Evolutionary conservation across 129 eudicot species (phyloP), one percentile per base, ranked within the genome.

Genomic region (Ambrosia artemisiifolia): DNA sequence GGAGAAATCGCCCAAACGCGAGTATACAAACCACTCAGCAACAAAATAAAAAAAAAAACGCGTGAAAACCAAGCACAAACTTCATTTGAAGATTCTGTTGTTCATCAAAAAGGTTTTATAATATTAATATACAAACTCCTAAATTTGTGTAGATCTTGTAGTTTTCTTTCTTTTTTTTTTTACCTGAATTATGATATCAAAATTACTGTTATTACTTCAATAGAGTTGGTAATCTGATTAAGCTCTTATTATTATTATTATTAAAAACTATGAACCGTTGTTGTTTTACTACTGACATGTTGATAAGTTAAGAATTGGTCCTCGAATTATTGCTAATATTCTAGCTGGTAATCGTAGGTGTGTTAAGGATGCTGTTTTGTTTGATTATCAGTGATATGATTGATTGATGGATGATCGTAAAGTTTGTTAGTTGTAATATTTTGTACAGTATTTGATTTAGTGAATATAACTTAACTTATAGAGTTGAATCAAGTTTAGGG

Each of bases 51-150:
- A 35, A 3, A 35, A 24, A 32, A 53, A 61, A 61, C 36, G 77
- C 77, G 77, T 72, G 69, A 72, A 60, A 72, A 72, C 69, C 11
- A 72, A 72, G 77, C 38, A 4, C 18, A 72, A 48, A 72, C 48
- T 61, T 59, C 57, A 20, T 30, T 32, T 40, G 54, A 11, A 18
- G 35, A 33, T 19, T 71, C 54, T 48, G 7, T 57, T 72, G 19
- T 40, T 1, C 34, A 44, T 72, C 60, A 28, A 60, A 19, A 61
- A 60, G 76, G 69, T 72, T n/a, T n/a, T n/a, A n/a, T 44, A 46
- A 60, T 72, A 43, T 34, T 30, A 60, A 44, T 72, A 47, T 44
- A 44, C 16, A 60, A 60, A 5, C 76, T 61, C 46, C 34, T n/a
- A 17, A 72, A 6, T 28, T 46, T 5, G 2, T 30, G 18, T 59